Evolutionary conservation across 345 rosid species (phyloP), one percentile per base, ranked within the genome.

Genomic region (Linum tenue): DNA sequence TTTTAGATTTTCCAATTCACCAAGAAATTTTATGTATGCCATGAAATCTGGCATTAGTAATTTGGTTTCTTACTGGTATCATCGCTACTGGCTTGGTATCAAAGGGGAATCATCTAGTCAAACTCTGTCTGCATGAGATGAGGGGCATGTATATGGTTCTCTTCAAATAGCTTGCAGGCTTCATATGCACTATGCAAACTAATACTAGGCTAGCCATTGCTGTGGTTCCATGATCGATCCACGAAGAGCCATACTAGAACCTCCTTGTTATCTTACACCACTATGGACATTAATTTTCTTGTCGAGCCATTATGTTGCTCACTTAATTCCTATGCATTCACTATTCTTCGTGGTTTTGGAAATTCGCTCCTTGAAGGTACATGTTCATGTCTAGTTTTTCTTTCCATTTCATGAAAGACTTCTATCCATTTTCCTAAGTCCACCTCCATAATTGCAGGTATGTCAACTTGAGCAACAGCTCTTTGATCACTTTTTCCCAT

Each of bases 391-490:
- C 15, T 51, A 38, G 4, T 59, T 48, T 53, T 7, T 59, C n/a
- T 50, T 67, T 44, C 48, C 59, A 60, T 16, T 15, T 60, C 44
- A 17, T 3, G 36, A 17, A 57, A 57, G 10, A 5, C 22, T 22
- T 22, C 11, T 7, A 15, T 4, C 38, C 5, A 12, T 43, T 60
- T 60, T 16, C 41, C 9, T 60, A 57, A 56, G 58, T 31, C 31
- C 31, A 31, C 59, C 64, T 11, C 59, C 63, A 41, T 14, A 71
- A 67, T 56, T 84, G 76, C 85, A 92, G 99, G 97, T 85, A 72
- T 92, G 99, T 79, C 99, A 90, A 66, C 87, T 88, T 65, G 99
- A 92, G 83, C 86, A 92, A 72, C 97, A 92, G 72, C 90, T 92
- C 67, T 92, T 92, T 82, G 85, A 78, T 77, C 96, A 92, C 78